These are phyloP conservation scores for Talaromyces sp. DNA, from an alignment of 2,329 filamentous ascomycete genomes.

Conservation along the genomic window DNA sequence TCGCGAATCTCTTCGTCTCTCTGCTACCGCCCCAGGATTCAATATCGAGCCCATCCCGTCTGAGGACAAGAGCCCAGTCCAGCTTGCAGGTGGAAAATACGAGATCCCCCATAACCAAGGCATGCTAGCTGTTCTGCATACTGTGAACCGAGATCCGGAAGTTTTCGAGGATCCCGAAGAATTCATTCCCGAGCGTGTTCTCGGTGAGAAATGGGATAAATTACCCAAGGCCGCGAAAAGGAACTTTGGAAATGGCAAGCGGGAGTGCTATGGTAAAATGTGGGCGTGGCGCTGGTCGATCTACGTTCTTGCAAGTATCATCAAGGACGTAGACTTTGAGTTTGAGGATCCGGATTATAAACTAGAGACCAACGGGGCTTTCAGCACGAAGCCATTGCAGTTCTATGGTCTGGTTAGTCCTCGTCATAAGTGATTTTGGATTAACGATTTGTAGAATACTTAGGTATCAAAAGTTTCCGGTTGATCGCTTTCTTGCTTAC, in stretches of 20 bases:
- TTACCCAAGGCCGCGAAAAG: slow-evolving; percentile 68
- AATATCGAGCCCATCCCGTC: slow-evolving; percentile 55
- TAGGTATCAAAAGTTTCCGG: too few relatives aligned
- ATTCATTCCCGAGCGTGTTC: slow-evolving; percentile 73
- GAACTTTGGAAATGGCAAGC: slow-evolving; percentile 71
- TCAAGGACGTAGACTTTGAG: slow-evolving; percentile 67
- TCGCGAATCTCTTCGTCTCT: slow-evolving; percentile 65
- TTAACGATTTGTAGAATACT: neutral
- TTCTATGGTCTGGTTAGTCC: slow-evolving; percentile 13
- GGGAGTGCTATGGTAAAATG: slow-evolving; percentile 70
- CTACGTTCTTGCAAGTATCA: slow-evolving; percentile 61
- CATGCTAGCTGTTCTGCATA: slow-evolving; percentile 57
- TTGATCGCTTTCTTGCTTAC: neutral
- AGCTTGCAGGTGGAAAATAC: slow-evolving; percentile 65
- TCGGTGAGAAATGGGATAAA: slow-evolving; percentile 68
- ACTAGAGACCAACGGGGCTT: slow-evolving; percentile 49
- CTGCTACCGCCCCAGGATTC: slow-evolving; percentile 61
- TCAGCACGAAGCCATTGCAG: slow-evolving; percentile 15
- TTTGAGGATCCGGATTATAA: slow-evolving; percentile 58
- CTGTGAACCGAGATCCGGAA: slow-evolving; percentile 63
- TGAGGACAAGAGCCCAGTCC: slow-evolving; percentile 44
- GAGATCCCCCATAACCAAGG: slow-evolving; percentile 57
- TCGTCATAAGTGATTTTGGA: neutral
- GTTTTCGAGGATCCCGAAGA: slow-evolving; percentile 67
- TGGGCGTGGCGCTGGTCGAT: slow-evolving; percentile 77